Conservation (phyloP, 495 filamentous ascomycete species). For the Aspergillus conjunctus region DNA sequence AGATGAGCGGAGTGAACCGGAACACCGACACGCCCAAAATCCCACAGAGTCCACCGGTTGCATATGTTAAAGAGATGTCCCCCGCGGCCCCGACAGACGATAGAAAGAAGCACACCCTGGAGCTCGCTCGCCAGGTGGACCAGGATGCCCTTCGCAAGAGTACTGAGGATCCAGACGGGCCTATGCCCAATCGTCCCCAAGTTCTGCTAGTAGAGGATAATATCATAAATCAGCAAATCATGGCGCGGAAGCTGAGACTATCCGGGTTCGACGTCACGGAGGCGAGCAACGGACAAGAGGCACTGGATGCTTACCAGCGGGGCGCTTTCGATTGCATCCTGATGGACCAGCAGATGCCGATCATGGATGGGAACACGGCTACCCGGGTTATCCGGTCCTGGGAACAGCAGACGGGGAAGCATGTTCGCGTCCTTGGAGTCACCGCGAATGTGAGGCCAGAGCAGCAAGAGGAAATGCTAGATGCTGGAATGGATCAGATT, state of each 20-base stretch:
- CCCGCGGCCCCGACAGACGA: slow-evolving; percentile 10
- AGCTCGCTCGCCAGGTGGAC: slow-evolving; percentile 9
- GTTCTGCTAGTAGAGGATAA: slow-evolving; percentile 84
- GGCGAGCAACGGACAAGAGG: slow-evolving; percentile 76
- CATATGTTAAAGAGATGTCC: slow-evolving; percentile 1
- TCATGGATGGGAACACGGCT: slow-evolving; percentile 77
- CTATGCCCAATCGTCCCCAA: background rate
- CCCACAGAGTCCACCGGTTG: slow-evolving; percentile 11
- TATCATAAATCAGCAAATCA: slow-evolving; percentile 71
- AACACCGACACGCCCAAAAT: slow-evolving; percentile 19
- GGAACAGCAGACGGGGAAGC: slow-evolving; percentile 48
- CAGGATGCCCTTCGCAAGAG: background rate
- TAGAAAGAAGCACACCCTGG: slow-evolving; percentile 7
- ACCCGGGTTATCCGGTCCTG: slow-evolving; percentile 66
- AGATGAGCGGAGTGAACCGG: slow-evolving; percentile 14
- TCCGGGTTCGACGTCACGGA: slow-evolving; percentile 65
- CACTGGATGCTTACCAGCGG: slow-evolving; percentile 53
- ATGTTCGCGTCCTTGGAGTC: slow-evolving; percentile 76
- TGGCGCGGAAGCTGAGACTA: slow-evolving; percentile 63
- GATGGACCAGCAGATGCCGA: slow-evolving; percentile 86
- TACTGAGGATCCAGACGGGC: too few relatives aligned
- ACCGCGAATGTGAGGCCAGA: slow-evolving; percentile 72
- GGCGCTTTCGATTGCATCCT: slow-evolving; percentile 58
- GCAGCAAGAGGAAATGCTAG: slow-evolving; percentile 65
- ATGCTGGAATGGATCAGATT: slow-evolving; percentile 77